Conservation (phyloP, 2,329 filamentous ascomycete species). For the Orbilia ellipsospora region DNA sequence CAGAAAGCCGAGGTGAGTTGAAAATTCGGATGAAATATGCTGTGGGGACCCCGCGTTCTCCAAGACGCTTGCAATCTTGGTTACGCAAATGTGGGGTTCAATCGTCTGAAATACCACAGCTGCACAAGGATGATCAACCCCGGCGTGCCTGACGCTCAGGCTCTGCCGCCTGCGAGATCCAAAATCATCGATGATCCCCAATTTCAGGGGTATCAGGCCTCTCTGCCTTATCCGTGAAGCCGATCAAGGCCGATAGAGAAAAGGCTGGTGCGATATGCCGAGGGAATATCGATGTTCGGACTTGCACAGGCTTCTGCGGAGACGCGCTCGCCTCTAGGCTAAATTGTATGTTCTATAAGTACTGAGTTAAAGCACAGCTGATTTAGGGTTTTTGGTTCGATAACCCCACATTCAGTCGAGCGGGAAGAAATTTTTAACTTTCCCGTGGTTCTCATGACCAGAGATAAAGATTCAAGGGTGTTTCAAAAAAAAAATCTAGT, state of each 20-base stretch:
- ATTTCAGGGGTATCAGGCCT: conserved; percentile 25
- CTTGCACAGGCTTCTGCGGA: conserved; percentile 47
- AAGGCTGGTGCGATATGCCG: neutral
- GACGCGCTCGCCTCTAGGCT: conserved; percentile 22
- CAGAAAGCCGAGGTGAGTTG: neutral
- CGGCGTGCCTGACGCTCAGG: conserved; percentile 46
- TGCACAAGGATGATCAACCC: conserved; percentile 21
- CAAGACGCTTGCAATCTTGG: conserved; percentile 13
- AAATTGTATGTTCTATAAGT: conserved; percentile 9
- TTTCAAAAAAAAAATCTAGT: conserved; percentile 4
- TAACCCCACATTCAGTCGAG: neutral
- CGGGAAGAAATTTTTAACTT: conserved; percentile 4
- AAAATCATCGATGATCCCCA: conserved; percentile 16
- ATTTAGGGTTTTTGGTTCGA: conserved; percentile 4
- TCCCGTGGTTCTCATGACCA: conserved; percentile 42
- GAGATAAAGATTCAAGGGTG: conserved; percentile 18
- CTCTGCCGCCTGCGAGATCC: conserved; percentile 16
- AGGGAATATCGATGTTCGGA: conserved; percentile 17
- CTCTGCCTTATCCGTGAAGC: conserved; percentile 46
- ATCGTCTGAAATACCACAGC: no score
- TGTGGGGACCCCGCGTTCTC: conserved; percentile 46
- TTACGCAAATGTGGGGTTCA: conserved; percentile 25
- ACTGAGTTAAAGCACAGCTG: neutral
- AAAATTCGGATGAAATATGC: conserved; percentile 46
- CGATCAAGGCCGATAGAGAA: conserved; percentile 35